Evolutionary conservation across 2,329 filamentous ascomycete species (phyloP).

Genomic region (Fusarium mangiferae): DNA sequence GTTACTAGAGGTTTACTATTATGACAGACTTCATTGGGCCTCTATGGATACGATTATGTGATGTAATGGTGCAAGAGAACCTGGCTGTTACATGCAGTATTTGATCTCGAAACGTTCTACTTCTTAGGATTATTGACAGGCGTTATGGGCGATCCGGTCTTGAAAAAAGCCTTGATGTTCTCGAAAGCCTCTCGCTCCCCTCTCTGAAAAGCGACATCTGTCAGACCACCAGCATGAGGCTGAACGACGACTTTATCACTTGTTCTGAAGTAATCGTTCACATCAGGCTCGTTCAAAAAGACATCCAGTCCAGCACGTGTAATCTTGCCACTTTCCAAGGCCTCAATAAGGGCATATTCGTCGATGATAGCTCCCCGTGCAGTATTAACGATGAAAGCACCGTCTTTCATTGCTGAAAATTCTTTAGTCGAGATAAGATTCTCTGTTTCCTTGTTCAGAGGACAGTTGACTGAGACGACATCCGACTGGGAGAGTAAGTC

Average conservation of each 20-base stretch:
- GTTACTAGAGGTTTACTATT: neutral
- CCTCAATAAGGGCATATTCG: conserved; percentile 58
- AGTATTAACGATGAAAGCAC: conserved; percentile 61
- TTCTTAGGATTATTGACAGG: conserved; percentile 47
- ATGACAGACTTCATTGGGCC: neutral
- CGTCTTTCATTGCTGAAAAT: conserved; percentile 59
- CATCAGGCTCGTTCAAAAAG: conserved; percentile 55
- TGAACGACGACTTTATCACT: conserved; percentile 56
- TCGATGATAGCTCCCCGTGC: conserved; percentile 61
- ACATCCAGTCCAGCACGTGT: conserved; percentile 61
- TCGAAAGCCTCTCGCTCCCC: conserved; percentile 58
- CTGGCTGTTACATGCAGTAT: neutral
- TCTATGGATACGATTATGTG: neutral
- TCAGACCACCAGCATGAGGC: conserved; percentile 58
- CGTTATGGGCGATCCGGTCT: conserved; percentile 50
- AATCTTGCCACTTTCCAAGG: conserved; percentile 58
- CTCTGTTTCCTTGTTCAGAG: conserved; percentile 53
- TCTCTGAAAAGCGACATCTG: conserved; percentile 55
- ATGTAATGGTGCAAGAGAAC: neutral
- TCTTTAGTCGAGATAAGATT: conserved; percentile 52
- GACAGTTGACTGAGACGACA: conserved; percentile 54
- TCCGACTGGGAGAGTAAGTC: conserved; percentile 54
- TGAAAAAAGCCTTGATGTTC: conserved; percentile 55
- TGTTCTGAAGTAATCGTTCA: conserved; percentile 52
- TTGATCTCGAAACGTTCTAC: fast-evolving